Conservation (phyloP, 2,329 filamentous ascomycete genomes). For the Lachnellula subtilissima region DNA sequence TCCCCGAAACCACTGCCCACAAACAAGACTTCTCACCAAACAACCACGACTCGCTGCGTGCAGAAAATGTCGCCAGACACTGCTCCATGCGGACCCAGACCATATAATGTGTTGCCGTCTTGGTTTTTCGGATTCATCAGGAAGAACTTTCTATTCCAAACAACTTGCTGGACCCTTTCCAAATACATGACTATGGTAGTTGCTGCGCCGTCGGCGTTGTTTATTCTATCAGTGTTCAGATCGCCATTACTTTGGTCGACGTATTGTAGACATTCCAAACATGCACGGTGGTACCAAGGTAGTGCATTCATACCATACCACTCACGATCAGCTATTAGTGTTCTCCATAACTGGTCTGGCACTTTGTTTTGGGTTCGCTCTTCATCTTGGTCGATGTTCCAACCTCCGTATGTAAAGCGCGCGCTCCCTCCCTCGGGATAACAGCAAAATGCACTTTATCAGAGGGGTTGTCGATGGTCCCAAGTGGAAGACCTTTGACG, state of each 20-base stretch:
- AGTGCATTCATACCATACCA: slow-evolving; percentile 13
- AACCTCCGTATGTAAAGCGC: slow-evolving; percentile 11
- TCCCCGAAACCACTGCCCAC: too few relatives aligned
- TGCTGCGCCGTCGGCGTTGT: background rate
- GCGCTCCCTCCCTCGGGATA: slow-evolving; percentile 5
- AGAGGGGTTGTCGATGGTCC: slow-evolving; percentile 1
- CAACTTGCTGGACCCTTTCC: slow-evolving; percentile 13
- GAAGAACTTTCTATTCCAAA: slow-evolving; percentile 16
- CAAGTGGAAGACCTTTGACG: slow-evolving; percentile 11
- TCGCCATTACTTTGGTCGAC: slow-evolving; percentile 4
- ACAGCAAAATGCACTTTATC: slow-evolving; percentile 4
- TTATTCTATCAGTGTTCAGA: slow-evolving; percentile 10
- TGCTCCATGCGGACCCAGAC: slow-evolving; percentile 4
- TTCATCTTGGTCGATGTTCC: background rate
- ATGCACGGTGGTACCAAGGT: slow-evolving; percentile 18
- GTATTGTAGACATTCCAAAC: slow-evolving; percentile 10
- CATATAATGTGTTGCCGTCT: slow-evolving; percentile 3
- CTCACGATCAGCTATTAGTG: slow-evolving; percentile 19
- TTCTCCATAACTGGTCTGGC: slow-evolving; percentile 18
- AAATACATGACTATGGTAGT: slow-evolving; percentile 8
- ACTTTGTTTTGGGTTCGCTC: background rate
- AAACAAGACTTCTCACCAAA: too few relatives aligned
- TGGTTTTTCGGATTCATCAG: background rate
- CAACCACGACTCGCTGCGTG: background rate
- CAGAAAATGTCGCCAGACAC: slow-evolving; percentile 6